A percentile compares a stretch with the other conserved stretches of the same genome.
Evolutionary conservation across 2,329 filamentous ascomycete species (phyloP).

Genomic region (Claviceps pusilla): DNA sequence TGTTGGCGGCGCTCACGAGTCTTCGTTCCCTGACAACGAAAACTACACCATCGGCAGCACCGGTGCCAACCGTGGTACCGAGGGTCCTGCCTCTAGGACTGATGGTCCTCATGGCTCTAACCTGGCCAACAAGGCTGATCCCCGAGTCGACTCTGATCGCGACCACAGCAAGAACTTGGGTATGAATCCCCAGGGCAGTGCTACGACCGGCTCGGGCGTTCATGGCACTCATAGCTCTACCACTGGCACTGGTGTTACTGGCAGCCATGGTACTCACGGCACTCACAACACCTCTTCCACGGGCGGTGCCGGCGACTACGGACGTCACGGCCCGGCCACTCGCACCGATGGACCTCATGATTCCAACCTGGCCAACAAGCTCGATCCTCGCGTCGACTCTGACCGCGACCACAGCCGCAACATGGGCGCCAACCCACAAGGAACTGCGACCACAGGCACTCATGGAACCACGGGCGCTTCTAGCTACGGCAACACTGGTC

Average conservation of each 20-base stretch:
- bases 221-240: background rate
- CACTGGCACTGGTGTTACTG: conserved; percentile 6
- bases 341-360: conserved; percentile 30
- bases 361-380: conserved; percentile 32
- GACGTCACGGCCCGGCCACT: conserved; percentile 14
- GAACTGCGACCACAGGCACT: conserved; percentile 5
- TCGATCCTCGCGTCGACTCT: conserved; percentile 39
- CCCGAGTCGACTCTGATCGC: conserved; percentile 38
- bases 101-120: conserved; percentile 33
- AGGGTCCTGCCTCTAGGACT: conserved; percentile 15
- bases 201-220: conserved; percentile 3
- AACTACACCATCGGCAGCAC: conserved; percentile 22
- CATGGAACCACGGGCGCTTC: conserved; percentile 2
- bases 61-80: conserved; percentile 7
- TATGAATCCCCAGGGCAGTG: conserved; percentile 16
- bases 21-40: conserved; percentile 22
- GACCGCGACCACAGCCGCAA: conserved; percentile 29
- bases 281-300: background rate
- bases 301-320: conserved; percentile 6
- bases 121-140: conserved; percentile 36
- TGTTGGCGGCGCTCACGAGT: conserved; percentile 9
- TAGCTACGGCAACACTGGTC: background rate
- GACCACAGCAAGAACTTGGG: conserved; percentile 23
- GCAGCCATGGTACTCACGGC: conserved; percentile 1
- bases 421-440: conserved; percentile 19